These are phyloP conservation scores for Magnusiomyces sp. DNA, from an alignment of 1,139 yeast species.

Conservation along the genomic window DNA sequence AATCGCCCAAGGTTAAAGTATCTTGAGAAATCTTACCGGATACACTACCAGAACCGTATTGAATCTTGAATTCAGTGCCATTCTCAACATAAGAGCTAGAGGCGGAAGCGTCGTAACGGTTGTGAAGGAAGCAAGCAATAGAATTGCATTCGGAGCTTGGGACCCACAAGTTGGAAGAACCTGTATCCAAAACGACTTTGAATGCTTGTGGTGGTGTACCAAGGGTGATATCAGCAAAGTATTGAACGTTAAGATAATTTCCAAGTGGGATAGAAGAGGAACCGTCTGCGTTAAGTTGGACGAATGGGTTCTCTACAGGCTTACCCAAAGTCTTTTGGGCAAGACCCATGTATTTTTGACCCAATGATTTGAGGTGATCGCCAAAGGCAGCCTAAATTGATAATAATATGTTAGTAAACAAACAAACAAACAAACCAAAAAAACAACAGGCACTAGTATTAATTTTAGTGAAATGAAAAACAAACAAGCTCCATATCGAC, in stretches of 20 bases:
- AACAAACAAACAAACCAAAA: too few species aligned
- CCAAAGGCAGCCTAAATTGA: constrained; percentile 36
- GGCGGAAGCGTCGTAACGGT: constrained; percentile 74
- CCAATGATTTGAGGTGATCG: constrained; percentile 62
- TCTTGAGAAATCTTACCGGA: constrained; percentile 90
- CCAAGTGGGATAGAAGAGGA: constrained; percentile 74
- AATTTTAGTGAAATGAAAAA: too few species aligned
- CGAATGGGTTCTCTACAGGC: constrained; percentile 32
- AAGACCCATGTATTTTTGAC: constrained; percentile 57
- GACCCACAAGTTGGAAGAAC: constrained; percentile 94
- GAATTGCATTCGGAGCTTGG: constrained; percentile 85
- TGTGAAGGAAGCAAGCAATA: constrained; percentile 88
- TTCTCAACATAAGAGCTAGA: constrained; percentile 78
- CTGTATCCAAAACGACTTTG: constrained; percentile 76
- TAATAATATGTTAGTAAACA: constrained; percentile 4
- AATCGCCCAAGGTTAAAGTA: constrained; percentile 68
- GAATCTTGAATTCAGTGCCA: constrained; percentile 76
- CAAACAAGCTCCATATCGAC: too few species aligned
- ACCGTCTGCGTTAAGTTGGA: constrained; percentile 24
- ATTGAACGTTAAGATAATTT: constrained; percentile 91
- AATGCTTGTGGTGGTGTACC: constrained; percentile 93
- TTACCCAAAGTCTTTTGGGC: constrained; percentile 35
- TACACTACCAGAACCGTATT: constrained; percentile 86
- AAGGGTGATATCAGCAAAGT: constrained; percentile 76
- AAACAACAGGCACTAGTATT: too few species aligned